Conservation (phyloP, 2,329 filamentous ascomycete genomes). For the Achaetomium macrosporum region DNA sequence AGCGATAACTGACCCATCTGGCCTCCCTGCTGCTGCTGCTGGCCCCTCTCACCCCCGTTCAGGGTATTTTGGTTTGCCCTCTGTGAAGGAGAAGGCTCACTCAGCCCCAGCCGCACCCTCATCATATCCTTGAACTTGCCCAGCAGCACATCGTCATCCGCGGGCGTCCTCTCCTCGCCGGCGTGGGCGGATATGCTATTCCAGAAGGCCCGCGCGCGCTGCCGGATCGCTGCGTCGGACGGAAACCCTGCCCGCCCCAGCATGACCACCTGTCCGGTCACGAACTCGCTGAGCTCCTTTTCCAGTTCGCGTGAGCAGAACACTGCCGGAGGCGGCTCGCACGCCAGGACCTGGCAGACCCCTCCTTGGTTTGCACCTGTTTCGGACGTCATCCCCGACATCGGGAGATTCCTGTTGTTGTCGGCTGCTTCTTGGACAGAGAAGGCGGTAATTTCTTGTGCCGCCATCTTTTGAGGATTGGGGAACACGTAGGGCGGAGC, state of each 20-base stretch:
- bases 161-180: conserved; percentile 38
- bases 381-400: no score
- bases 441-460: neutral
- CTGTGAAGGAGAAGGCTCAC: neutral
- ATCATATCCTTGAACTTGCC: conserved; percentile 49
- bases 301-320: conserved; percentile 57
- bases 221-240: conserved; percentile 41
- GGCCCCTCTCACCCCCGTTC: no score
- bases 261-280: conserved; percentile 35
- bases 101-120: conserved; percentile 28
- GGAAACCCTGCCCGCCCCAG: conserved; percentile 39
- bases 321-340: conserved; percentile 42
- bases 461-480: conserved; percentile 33
- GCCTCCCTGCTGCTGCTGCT: neutral
- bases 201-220: conserved; percentile 44
- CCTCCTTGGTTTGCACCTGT: conserved; percentile 37
- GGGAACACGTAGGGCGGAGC: conserved; percentile 49
- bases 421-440: conserved; percentile 18
- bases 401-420: neutral
- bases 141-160: conserved; percentile 48
- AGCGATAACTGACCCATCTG: neutral
- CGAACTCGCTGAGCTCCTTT: conserved; percentile 45
- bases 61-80: no score
- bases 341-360: conserved; percentile 41
- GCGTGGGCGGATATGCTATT: conserved; percentile 25